Base-by-base conservation (phyloP, 371 early-diverging fungal genomes). In the Umbelopsis sp. region DNA sequence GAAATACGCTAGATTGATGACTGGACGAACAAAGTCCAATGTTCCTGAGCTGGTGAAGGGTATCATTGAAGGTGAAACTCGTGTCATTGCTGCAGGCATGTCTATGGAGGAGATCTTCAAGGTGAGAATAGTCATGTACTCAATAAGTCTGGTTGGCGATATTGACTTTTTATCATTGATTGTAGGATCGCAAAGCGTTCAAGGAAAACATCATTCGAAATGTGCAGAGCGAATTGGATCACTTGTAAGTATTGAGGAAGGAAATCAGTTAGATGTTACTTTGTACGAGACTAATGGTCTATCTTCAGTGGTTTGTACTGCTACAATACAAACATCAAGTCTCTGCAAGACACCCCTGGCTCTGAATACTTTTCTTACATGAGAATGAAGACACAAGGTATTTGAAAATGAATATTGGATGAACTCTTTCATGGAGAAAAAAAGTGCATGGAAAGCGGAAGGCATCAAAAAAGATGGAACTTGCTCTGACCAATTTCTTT, bases 1-100 rank as follows among this genome's bases (percentile, higher is more conserved):
- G 48, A 75, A 72, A 44, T 86, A 82, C 66, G 86, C 81, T 6
- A 70, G 72, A 24, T 66, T 82, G 32, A 69, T 86, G 63, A 71
- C 81, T 16, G 72, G 68, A 9, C 74, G 70, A 25, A 52, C 65
- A 32, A 29, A 25, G 8, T 69, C 71, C 12, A 67, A 81, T n/a
- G 66, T 73, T 16, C 65, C 50, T n/a, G 83, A 86, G 29, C 63
- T 86, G 20, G 81, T 86, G 45, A 65, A 72, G 24, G 87, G 87
- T 79, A 74, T 86, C 51, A 79, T 86, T 38, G 86, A 86, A 72
- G 87, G 87, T 57, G 87, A 86, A 70, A 86, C 84, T 25, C 72
- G 86, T 44, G 87, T 86, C 24, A 72, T 86, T 46, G 86, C 83
- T 45, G 84, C 84, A 5, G 67, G 66, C 38, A 74, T 86, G 83